Evolutionary conservation across 768 basidiomycete species (phyloP).

Genomic region (Phylloporus scabripes): DNA sequence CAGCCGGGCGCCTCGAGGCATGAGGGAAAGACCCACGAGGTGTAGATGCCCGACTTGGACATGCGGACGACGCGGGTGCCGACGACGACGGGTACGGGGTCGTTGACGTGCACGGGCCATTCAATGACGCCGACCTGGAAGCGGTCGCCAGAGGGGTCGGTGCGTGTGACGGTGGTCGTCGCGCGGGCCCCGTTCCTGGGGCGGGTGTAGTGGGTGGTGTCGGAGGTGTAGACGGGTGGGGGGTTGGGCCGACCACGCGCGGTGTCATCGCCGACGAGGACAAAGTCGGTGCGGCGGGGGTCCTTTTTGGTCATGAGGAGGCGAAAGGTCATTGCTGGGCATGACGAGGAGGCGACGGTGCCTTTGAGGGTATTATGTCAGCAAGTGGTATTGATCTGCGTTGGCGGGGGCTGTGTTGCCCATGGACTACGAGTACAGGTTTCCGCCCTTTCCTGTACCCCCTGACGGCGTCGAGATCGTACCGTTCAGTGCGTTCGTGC

Average conservation of each 20-base stretch:
- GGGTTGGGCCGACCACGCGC: neutral
- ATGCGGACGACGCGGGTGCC: slow-evolving; percentile 25
- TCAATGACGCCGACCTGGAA: slow-evolving; percentile 29
- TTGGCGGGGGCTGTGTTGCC: too few relatives aligned
- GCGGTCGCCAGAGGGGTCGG: slow-evolving; percentile 13
- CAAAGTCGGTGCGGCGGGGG: slow-evolving; percentile 24
- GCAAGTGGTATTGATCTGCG: neutral
- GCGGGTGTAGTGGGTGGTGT: slow-evolving; percentile 9
- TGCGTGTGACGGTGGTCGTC: slow-evolving; percentile 23
- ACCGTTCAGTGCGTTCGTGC: slow-evolving; percentile 39
- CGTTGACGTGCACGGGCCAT: slow-evolving; percentile 16
- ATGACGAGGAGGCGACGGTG: neutral
- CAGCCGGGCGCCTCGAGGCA: neutral
- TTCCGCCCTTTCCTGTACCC: slow-evolving; percentile 45
- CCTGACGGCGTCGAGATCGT: slow-evolving; percentile 39
- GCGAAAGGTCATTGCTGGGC: slow-evolving; percentile 9
- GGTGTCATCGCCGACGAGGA: slow-evolving; percentile 3
- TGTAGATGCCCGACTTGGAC: slow-evolving; percentile 19
- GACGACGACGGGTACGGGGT: slow-evolving; percentile 14
- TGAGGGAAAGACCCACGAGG: slow-evolving; percentile 11
- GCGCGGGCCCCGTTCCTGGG: slow-evolving; percentile 12
- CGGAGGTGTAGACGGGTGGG: slow-evolving; percentile 11
- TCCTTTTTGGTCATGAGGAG: slow-evolving; percentile 22
- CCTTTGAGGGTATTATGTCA: slow-evolving; percentile 10
- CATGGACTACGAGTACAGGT: slow-evolving; percentile 12